Conservation (phyloP, 1,139 yeast species). For the Candida frijolesensis region DNA sequence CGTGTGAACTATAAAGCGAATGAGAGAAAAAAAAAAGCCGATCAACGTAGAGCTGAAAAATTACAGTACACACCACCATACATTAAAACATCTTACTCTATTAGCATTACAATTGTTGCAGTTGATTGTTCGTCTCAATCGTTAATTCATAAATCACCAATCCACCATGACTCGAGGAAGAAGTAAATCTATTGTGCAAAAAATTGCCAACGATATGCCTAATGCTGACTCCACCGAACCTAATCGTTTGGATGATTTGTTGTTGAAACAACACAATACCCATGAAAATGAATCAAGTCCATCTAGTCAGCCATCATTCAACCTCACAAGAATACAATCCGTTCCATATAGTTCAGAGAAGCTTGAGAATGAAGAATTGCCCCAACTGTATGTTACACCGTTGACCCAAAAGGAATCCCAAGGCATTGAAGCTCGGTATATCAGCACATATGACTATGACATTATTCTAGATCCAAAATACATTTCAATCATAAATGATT, state of each 20-base stretch:
- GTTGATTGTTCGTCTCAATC: neutral
- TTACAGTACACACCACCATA: neutral
- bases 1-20: neutral
- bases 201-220: constrained; percentile 44
- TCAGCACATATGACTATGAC: constrained; percentile 41
- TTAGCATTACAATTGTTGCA: too few species aligned
- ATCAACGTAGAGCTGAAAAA: neutral
- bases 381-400: constrained; percentile 25
- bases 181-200: constrained; percentile 54
- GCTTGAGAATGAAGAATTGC: neutral
- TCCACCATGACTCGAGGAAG: constrained; percentile 38
- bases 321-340: constrained; percentile 23
- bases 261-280: neutral
- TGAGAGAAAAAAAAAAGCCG: too few species aligned
- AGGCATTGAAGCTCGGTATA: constrained; percentile 31
- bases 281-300: constrained; percentile 1
- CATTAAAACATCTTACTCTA: too few species aligned
- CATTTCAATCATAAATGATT: constrained; percentile 33
- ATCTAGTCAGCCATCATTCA: constrained; percentile 5
- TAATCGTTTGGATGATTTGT: constrained; percentile 16
- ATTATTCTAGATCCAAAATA: constrained; percentile 35
- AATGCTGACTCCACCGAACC: constrained; percentile 19
- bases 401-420: constrained; percentile 38
- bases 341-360: neutral
- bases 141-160: neutral